Evolutionary conservation across 257 asterid genomes (phyloP), one percentile per base, ranked within the genome.

Genomic region (Rauvolfia tetraphylla): DNA sequence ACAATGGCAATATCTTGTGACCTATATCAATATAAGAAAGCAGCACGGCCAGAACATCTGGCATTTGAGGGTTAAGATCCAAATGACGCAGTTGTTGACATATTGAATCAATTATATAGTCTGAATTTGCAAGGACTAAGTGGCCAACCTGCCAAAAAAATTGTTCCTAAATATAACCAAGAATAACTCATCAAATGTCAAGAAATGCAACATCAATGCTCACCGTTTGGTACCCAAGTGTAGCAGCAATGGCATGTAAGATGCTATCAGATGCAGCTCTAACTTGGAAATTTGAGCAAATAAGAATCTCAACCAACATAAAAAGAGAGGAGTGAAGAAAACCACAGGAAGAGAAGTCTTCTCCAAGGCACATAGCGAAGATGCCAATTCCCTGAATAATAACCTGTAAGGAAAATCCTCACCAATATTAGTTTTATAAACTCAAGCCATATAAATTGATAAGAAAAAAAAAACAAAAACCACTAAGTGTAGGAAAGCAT

Each of bases 251-350:
- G 71, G 80, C 82, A 81, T 76, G 94, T 66, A 95, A 82, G 71
- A 91, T 98, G 63, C 88, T 74, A 83, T 95, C 97, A 70, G 97
- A 86, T 53, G 96, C 96, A 75, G 89, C 87, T 85, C 88, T 88
- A 76, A 93, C 90, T 81, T 89, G 92, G 79, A 88, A 95, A 82
- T 90, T 85, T 68, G 98, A 91, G 90, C 97, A 90, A 68, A 90
- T 91, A 68, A 95, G 82, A 85, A 87, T 95, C 85, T 93, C 97
- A 76, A 95, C 98, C 89, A 95, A 85, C 86, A 86, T 83, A 84
- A 90, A 93, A 75, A 95, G 95, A 53, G 96, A 95, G 48, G 92
- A 86, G 85, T 91, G 98, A 85, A 95, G 99, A 85, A 95, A 95
- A 80, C 99, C 99, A 54, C 86, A 85, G 2, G 93, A 91, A 13